Evolutionary conservation across 179 eudicot genomes (phyloP).

Genomic region (Nepenthes alata): DNA sequence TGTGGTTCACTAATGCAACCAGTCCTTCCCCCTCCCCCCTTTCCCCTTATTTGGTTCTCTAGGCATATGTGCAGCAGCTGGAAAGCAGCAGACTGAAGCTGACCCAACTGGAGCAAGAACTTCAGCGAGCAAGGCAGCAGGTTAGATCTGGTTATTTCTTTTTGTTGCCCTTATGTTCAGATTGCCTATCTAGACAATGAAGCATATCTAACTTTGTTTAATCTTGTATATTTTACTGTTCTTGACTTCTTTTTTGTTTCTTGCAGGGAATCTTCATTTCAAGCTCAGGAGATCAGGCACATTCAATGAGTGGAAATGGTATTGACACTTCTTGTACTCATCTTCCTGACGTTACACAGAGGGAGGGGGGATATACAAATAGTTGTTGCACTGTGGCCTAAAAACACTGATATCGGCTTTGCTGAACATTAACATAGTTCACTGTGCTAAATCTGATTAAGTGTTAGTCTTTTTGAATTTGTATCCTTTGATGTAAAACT

Average conservation of each 20-base stretch:
- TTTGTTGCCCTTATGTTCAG: background rate
- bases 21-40: no score
- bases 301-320: constrained; percentile 86
- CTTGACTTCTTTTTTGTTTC: background rate
- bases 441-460: no score
- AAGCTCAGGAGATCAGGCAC: constrained; percentile 84
- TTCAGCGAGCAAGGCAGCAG: constrained; percentile 98
- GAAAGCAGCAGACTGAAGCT: constrained; percentile 94
- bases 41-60: background rate
- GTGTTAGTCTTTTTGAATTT: no score
- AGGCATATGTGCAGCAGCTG: constrained; percentile 98
- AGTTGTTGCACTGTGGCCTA: background rate
- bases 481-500: no score
- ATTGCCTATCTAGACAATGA: background rate
- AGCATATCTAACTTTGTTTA: background rate
- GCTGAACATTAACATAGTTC: no score
- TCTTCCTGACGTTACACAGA: background rate
- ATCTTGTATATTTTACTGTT: background rate
- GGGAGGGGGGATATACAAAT: background rate
- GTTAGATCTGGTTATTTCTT: constrained; percentile 20
- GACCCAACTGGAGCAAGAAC: constrained; percentile 93
- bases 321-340: constrained; percentile 6
- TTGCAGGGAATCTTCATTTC: constrained; percentile 82
- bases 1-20: no score
- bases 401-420: background rate